Conservation (phyloP, 305 asterid genomes). For the Fraxinus albicans region DNA sequence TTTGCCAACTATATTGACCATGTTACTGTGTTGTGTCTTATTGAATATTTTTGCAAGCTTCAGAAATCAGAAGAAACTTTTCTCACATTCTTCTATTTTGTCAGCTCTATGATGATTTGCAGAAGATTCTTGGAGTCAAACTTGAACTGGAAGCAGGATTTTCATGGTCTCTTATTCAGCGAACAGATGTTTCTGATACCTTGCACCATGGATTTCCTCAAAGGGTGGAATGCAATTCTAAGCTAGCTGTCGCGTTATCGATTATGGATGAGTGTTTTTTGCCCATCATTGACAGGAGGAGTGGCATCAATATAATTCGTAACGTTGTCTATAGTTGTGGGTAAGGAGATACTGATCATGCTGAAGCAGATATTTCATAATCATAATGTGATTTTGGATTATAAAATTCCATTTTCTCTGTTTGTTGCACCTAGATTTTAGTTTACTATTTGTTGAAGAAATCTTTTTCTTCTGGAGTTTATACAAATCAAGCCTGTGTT, state of each 20-base stretch:
- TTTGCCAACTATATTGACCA: background rate
- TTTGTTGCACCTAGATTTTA: background rate
- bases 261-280: slow-evolving; percentile 77
- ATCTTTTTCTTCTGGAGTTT: slow-evolving; percentile 11
- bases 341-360: slow-evolving; percentile 49
- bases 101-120: slow-evolving; percentile 75
- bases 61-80: slow-evolving; percentile 4
- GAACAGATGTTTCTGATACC: slow-evolving; percentile 49
- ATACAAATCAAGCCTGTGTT: background rate
- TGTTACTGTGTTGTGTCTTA: slow-evolving; percentile 3
- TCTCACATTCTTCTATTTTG: slow-evolving; percentile 25
- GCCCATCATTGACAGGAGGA: slow-evolving; percentile 69
- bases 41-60: slow-evolving; percentile 2
- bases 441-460: background rate
- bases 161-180: slow-evolving; percentile 72
- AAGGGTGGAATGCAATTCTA: slow-evolving; percentile 73
- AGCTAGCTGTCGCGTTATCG: slow-evolving; percentile 70
- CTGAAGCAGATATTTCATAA: slow-evolving; percentile 1
- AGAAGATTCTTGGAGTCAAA: slow-evolving; percentile 82
- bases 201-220: slow-evolving; percentile 35
- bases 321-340: slow-evolving; percentile 85
- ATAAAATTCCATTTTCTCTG: background rate
- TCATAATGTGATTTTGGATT: slow-evolving; percentile 13
- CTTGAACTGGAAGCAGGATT: slow-evolving; percentile 62
- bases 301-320: slow-evolving; percentile 69